Percentiles rank a stretch among this genome's conserved stretches.
phyloP scores from a whole-genome alignment of 78 protist genomes.

The Polysphondylium violaceum region DNA sequence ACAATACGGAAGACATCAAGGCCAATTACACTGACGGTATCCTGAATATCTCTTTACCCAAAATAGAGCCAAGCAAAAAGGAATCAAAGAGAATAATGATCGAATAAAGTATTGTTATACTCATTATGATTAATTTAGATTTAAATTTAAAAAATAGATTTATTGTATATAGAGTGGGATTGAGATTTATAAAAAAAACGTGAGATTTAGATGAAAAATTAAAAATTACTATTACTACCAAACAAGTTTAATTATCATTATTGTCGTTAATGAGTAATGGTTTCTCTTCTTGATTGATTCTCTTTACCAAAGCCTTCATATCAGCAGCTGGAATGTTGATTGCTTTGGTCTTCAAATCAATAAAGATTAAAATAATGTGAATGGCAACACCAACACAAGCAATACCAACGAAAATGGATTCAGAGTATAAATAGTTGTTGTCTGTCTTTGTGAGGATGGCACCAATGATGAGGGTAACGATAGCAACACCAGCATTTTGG shows the following conservation, averaged over 20 bases:
- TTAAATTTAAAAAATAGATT: too few relatives aligned
- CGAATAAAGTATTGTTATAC: too few relatives aligned
- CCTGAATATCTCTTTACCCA: background rate
- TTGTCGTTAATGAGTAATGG: slow-evolving; percentile 9
- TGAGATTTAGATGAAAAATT: too few relatives aligned
- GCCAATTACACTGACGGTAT: slow-evolving; percentile 5
- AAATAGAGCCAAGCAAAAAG: too few relatives aligned
- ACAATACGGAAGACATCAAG: background rate
- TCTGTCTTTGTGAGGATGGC: slow-evolving; percentile 27
- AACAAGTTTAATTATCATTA: background rate
- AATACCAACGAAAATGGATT: slow-evolving; percentile 17
- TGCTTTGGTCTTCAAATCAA: slow-evolving; percentile 33
- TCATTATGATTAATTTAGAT: too few relatives aligned
- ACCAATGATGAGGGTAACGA: slow-evolving; percentile 9
- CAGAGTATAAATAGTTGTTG: slow-evolving; percentile 10
- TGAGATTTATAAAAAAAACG: too few relatives aligned
- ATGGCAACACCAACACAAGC: slow-evolving; percentile 18
- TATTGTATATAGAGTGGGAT: too few relatives aligned
- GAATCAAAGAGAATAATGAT: too few relatives aligned
- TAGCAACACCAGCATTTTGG: slow-evolving; percentile 73
- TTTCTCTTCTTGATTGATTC: background rate
- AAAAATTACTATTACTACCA: too few relatives aligned
- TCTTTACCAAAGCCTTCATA: slow-evolving; percentile 43
- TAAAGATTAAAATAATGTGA: background rate
- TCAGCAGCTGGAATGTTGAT: slow-evolving; percentile 50